Base-by-base conservation (phyloP, 140 eudicot species). In the Eryngium alpinum region DNA sequence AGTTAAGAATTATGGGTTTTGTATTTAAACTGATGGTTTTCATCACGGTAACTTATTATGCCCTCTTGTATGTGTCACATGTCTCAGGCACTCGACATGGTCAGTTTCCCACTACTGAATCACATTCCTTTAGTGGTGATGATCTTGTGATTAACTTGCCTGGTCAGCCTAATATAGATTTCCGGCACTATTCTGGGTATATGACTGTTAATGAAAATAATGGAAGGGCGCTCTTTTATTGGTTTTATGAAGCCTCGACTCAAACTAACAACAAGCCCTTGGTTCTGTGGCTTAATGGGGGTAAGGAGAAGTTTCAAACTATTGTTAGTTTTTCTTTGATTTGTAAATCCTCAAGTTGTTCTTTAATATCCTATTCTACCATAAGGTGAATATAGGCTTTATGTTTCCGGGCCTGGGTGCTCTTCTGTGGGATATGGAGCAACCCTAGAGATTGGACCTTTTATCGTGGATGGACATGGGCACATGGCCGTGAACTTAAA, bases 351-450 rank as follows among this genome's bases (percentile, higher is more conserved):
- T 38, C n/a, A n/a, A n/a, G n/a, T n/a, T n/a, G n/a, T n/a, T n/a
- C n/a, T n/a, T 2, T 7, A 38, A 38, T 38, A 38, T 38, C 46
- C 46, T 38, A 7, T 38, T 38, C 46, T 38, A 38, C 80, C 76
- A 70, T 83, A 80, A 85, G 90, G 91, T 90, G 89, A 84, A 90
- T 89, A 52, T 75, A 57, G 77, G 25, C 50, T 79, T 24, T 72
- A 76, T 84, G 77, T 81, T 85, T 60, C 86, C 92, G 98, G 98
- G 85, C 98, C 98, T 0, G 98, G 98, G 77, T 94, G 98, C 83
- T 94, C 98, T 79, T 94, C 98, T 79, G 98, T 94, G 85, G 98
- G 98, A 83, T 94, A 94, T 85, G 98, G 98, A 86, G 98, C 98
- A 83, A 94, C 98, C 78, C 97, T 90, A 94, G 98, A 94, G 81